Evolutionary conservation across 2,329 filamentous ascomycete species (phyloP).

Genomic region (Cytospora chrysosperma): DNA sequence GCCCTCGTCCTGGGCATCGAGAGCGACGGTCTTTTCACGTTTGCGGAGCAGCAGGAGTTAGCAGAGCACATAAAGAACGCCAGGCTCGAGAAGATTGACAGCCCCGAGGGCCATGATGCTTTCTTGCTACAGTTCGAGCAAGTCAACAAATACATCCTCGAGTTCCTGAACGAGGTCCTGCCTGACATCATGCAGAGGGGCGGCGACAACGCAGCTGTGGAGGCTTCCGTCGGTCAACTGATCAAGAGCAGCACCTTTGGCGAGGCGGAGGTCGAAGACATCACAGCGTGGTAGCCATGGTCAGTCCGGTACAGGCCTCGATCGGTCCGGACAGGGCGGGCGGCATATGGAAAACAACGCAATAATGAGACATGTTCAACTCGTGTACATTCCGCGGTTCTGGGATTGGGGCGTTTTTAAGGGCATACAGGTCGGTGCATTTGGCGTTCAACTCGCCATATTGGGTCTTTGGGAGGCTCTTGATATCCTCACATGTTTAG

Average conservation of each 20-base stretch:
- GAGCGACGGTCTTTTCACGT: constrained; percentile 93
- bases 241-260: constrained; percentile 91
- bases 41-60: constrained; percentile 92
- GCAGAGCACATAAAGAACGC: constrained; percentile 78
- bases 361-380: constrained; percentile 23
- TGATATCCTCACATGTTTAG: neutral
- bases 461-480: constrained; percentile 6
- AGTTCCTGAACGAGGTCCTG: constrained; percentile 77
- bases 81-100: constrained; percentile 82
- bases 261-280: constrained; percentile 93
- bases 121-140: constrained; percentile 97
- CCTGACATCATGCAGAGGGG: constrained; percentile 82
- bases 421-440: constrained; percentile 9
- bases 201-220: constrained; percentile 45
- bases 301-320: neutral
- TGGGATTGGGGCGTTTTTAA: neutral
- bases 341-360: constrained; percentile 4
- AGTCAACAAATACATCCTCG: constrained; percentile 83
- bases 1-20: constrained; percentile 91
- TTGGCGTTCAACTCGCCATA: constrained; percentile 22
- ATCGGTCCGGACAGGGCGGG: neutral
- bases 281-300: constrained; percentile 77
- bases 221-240: constrained; percentile 56
- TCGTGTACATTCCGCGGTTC: constrained; percentile 22
- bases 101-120: constrained; percentile 92